Conservation (phyloP, 345 rosid genomes). For the Boechera stricta region DNA sequence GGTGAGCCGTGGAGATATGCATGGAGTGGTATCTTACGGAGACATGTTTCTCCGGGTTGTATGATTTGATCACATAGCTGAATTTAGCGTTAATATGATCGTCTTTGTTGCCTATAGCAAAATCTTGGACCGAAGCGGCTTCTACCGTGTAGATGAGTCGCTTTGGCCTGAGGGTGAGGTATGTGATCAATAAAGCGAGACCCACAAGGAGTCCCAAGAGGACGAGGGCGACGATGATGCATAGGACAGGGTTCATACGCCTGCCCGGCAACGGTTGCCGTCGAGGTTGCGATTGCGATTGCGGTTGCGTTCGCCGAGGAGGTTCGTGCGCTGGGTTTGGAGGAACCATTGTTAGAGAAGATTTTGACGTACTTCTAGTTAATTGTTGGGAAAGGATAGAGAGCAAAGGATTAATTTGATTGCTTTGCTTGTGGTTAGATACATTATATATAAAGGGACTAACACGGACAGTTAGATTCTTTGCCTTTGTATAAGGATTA, state of each 20-base stretch:
- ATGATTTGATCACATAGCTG: slow-evolving; percentile 54
- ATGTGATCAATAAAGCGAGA: slow-evolving; percentile 62
- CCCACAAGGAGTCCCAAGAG: slow-evolving; percentile 52
- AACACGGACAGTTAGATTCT: slow-evolving; percentile 36
- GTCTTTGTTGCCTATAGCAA: slow-evolving; percentile 51
- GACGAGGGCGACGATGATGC: slow-evolving; percentile 42
- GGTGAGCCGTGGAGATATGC: slow-evolving; percentile 57
- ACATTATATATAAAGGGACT: slow-evolving; percentile 30
- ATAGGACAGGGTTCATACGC: slow-evolving; percentile 42
- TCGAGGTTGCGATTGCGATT: slow-evolving; percentile 18
- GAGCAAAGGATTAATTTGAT: slow-evolving; percentile 27
- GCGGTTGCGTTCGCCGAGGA: slow-evolving; percentile 40
- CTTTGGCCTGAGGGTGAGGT: slow-evolving; percentile 73
- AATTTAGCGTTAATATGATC: slow-evolving; percentile 72
- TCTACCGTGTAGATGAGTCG: slow-evolving; percentile 59
- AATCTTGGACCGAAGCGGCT: slow-evolving; percentile 59
- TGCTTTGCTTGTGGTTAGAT: slow-evolving; percentile 34
- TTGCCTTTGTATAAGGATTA: slow-evolving; percentile 45
- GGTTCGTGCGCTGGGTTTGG: slow-evolving; percentile 34
- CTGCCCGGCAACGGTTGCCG: slow-evolving; percentile 29
- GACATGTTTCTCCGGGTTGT: slow-evolving; percentile 67
- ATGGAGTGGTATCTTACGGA: slow-evolving; percentile 67
- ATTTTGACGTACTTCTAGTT: not conserved
- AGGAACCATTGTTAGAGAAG: slow-evolving; percentile 38
- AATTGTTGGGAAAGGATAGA: slow-evolving; percentile 11